Percentiles rank a stretch among this genome's conserved stretches.
Conservation (phyloP, 352 stramenopile species). For the Elongisporangium senticosum region DNA sequence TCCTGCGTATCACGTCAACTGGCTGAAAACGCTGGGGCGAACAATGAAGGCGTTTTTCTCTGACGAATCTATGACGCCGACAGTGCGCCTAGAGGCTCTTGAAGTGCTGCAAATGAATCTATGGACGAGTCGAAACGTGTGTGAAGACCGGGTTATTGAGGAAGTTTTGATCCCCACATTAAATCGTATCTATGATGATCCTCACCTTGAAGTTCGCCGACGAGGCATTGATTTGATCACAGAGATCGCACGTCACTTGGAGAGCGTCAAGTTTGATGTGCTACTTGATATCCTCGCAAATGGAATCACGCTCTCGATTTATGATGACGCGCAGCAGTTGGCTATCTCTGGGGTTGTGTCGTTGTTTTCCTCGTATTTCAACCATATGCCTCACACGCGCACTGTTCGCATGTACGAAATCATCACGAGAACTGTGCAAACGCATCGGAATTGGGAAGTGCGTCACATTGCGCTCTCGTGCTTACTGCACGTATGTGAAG, state of each 20-base stretch:
- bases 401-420: conserved; percentile 80
- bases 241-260: conserved; percentile 60
- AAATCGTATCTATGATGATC: conserved; percentile 64
- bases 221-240: conserved; percentile 61
- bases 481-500: conserved; percentile 66
- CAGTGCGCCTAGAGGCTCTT: conserved; percentile 63
- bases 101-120: conserved; percentile 68
- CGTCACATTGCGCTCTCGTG: conserved; percentile 58
- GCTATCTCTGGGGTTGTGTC: conserved; percentile 55
- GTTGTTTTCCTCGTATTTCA: conserved; percentile 75
- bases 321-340: conserved; percentile 62
- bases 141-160: conserved; percentile 82
- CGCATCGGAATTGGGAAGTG: conserved; percentile 56
- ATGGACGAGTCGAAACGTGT: conserved; percentile 70
- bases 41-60: conserved; percentile 65
- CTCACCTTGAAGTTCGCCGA: conserved; percentile 45
- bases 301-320: conserved; percentile 51
- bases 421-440: conserved; percentile 57
- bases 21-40: conserved; percentile 49
- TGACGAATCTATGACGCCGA: conserved; percentile 1
- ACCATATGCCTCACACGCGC: conserved; percentile 64
- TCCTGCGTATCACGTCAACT: conserved; percentile 61
- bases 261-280: conserved; percentile 76
- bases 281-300: conserved; percentile 76
- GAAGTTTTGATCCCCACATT: conserved; percentile 74